These are phyloP conservation scores for Plasmodium fragile DNA, from an alignment of 169 alveolate genomes.

Conservation along the genomic window DNA sequence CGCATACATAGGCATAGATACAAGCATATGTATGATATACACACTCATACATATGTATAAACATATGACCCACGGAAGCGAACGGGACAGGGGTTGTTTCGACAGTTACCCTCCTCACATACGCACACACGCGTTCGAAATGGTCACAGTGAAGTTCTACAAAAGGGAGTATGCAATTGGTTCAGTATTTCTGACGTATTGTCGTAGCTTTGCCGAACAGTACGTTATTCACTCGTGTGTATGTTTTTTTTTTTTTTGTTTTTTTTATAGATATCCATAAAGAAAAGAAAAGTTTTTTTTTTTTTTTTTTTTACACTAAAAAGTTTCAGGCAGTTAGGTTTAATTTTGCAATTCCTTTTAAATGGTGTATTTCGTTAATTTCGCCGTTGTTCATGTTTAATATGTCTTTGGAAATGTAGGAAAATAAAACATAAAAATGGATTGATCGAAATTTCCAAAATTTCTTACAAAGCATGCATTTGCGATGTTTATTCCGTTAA, in stretches of 20 bases:
- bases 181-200: not conserved
- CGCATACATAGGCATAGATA: not conserved
- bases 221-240: not conserved
- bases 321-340: not conserved
- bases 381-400: not conserved
- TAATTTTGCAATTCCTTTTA: not conserved
- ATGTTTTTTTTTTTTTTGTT: not conserved
- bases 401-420: conserved; percentile 7
- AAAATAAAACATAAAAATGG: conserved; percentile 8
- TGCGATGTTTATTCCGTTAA: conserved; percentile 5
- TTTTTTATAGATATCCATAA: not conserved
- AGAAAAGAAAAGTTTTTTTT: not conserved
- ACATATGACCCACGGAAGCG: not conserved
- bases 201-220: not conserved
- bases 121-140: not conserved
- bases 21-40: not conserved
- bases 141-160: not conserved
- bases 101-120: not conserved
- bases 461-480: conserved; percentile 25
- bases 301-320: not conserved
- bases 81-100: not conserved
- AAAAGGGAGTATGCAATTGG: not conserved
- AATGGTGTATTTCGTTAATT: not conserved
- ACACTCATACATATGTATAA: conserved; percentile 7
- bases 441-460: conserved; percentile 17